Evolutionary conservation across 169 alveolate genomes (phyloP), one percentile per base, ranked within the genome.

Genomic region (Cryptosporidium xiaoi): DNA sequence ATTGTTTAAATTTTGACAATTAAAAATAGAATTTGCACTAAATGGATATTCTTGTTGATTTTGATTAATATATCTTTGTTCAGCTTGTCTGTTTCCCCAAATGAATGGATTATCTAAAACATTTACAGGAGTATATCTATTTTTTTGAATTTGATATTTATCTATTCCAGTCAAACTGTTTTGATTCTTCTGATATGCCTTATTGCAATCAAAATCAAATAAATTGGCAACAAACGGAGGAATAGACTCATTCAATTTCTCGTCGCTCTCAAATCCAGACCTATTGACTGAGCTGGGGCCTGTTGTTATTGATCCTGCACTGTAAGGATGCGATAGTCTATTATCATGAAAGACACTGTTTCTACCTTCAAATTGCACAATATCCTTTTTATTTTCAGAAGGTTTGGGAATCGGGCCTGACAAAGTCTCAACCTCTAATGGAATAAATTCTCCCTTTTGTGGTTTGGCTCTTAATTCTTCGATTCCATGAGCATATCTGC

Each of bases 401-500:
- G 48, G 29, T 12, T 62, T 77, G 46, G 50, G 77, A 29, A 77
- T 36, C 15, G 71, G 87, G 12, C 31, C 64, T 2, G 87, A 64
- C 40, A 77, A 71, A 10, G 87, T 77, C 31, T 77, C 87, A 40
- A 77, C 87, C 12, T 77, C 87, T 48, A 77, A 77, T 18, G 87
- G 87, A 29, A 77, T 15, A 31, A 77, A 77, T 27, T 77, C 87
- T 36, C 87, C 87, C 20, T 77, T 77, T 77, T 77, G 87, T 27
- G 87, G 87, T 24, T 62, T 77, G 40, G 77, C 40, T 67, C 90
- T 71, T 16, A 90, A 89, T 48, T 90, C 93, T 51, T 66, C 67
- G 51, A 82, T 82, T 8, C 93, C 93, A 53, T 90, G 93, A 5
- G 93, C 93, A 60, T 90, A 90, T 20, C 84, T 83, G 36, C 93